Base-by-base conservation (phyloP, 768 basidiomycete species). In the Mycena latifolia region DNA sequence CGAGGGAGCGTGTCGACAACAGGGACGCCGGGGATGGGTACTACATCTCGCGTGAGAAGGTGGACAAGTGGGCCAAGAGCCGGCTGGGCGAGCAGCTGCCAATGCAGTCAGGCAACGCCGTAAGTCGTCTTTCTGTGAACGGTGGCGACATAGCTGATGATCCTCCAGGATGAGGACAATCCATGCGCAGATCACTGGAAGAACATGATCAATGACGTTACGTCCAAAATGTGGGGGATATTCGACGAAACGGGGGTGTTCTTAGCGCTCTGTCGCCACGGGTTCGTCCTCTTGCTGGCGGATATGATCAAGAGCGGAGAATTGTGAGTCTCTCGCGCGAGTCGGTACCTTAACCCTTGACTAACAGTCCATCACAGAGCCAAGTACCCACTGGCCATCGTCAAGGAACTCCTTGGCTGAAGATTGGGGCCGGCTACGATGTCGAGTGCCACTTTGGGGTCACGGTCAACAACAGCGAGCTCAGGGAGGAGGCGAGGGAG, bases 31-130 rank as follows among this genome's bases (percentile, higher is more conserved):
- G 55, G 3, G 50, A 56, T 2, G 57, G 60, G 25, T 64, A 59
- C 41, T 59, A 59, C 46, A 50, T 72, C 18, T 58, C 64, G 6
- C 55, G 69, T 1, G 69, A 66, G 35, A 31, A 59, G 27, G 69
- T 70, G 33, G 69, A 70, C 24, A 45, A 9, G 12, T 70, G 69
- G 69, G 60, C 65, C 5, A 27, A 56, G 20, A 39, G 27, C 25
- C 37, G 59, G 4, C 12, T 69, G 5, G 48, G n/a, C 22, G 5
- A 46, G n/a, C 9, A 22, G 24, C 24, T 39, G 8, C 37, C 37
- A 5, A 39, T 39, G 37, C 7, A 5, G 17, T 4, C 37, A 14
- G 15, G 37, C 17, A 39, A 39, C 37, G 11, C 37, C 7, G 37
- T 39, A 18, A 39, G 37, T 39, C 15, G 37, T 39, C 15, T 5